phyloP scores from a whole-genome alignment of 2,329 filamentous ascomycete genomes.

The Stagonosporopsis tanaceti region DNA sequence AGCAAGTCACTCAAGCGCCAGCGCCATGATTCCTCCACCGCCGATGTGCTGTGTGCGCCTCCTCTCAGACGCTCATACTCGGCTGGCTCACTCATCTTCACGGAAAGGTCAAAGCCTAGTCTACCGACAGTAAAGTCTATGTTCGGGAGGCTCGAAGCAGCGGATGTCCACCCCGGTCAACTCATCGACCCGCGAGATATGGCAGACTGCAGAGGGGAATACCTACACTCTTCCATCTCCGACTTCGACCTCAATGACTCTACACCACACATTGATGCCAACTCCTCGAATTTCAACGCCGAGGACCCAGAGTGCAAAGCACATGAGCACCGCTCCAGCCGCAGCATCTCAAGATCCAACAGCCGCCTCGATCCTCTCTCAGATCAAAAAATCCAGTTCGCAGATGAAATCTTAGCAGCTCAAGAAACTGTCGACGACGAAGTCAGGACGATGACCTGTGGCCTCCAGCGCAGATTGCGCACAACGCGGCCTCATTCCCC shows the following conservation, averaged over 20 bases:
- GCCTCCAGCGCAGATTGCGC: not conserved
- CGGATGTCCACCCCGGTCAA: not conserved
- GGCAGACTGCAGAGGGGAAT: not conserved
- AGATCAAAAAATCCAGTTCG: not conserved
- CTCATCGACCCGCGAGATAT: conserved; percentile 1
- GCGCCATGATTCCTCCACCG: conserved; percentile 8
- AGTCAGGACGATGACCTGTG: not conserved
- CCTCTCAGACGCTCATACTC: not conserved
- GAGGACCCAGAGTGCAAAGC: not conserved
- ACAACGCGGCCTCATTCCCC: not conserved
- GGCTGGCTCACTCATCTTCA: not conserved
- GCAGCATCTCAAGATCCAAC: not conserved
- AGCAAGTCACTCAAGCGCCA: not conserved
- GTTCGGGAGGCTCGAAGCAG: not conserved
- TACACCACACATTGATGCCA: not conserved
- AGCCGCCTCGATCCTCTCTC: not conserved
- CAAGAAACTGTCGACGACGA: not conserved
- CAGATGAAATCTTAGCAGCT: not conserved
- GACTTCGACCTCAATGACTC: not conserved
- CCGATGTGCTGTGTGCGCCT: not conserved
- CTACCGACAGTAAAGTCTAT: not conserved
- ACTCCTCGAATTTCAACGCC: not conserved
- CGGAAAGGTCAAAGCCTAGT: not conserved
- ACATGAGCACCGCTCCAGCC: not conserved
- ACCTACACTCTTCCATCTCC: not conserved